Evolutionary conservation across 2,329 filamentous ascomycete species (phyloP).

Genomic region (Zasmidium citrigriseum): DNA sequence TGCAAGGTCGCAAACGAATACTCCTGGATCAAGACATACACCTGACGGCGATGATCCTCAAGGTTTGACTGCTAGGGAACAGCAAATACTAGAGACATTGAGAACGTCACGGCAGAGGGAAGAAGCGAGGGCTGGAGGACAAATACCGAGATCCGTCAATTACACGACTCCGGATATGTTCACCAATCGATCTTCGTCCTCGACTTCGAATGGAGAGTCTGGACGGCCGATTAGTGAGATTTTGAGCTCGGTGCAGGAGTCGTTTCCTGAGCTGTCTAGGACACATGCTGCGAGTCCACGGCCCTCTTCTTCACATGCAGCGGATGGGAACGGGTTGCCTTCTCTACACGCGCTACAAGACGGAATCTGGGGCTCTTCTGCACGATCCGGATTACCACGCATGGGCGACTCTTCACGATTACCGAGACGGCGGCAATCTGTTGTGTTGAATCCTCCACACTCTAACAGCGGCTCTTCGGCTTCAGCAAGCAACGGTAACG

Average conservation of each 20-base stretch:
- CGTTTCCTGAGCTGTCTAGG: constrained; percentile 30
- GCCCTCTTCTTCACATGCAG: constrained; percentile 6
- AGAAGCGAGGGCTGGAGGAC: constrained; percentile 41
- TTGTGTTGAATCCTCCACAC: constrained; percentile 37
- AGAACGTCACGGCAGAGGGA: constrained; percentile 45
- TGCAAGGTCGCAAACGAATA: constrained; percentile 8
- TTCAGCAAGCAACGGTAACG: constrained; percentile 3
- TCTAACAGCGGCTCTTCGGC: constrained; percentile 12
- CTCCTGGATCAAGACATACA: constrained; percentile 7
- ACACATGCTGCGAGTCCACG: constrained; percentile 23
- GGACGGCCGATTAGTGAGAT: constrained; percentile 28
- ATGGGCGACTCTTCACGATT: constrained; percentile 25
- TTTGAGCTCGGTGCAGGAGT: constrained; percentile 28
- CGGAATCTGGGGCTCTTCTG: constrained; percentile 12
- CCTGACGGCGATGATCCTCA: constrained; percentile 44
- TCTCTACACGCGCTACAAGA: constrained; percentile 17
- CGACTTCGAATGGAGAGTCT: constrained; percentile 16
- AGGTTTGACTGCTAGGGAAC: constrained; percentile 48
- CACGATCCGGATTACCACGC: constrained; percentile 14
- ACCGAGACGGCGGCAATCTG: constrained; percentile 43
- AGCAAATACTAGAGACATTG: constrained; percentile 49
- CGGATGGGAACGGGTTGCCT: constrained; percentile 13
- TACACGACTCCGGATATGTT: constrained; percentile 41
- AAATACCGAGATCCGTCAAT: constrained; percentile 43
- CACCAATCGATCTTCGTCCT: constrained; percentile 15